Conservation (phyloP, 331 rosid species). For the Saraca asoca region DNA sequence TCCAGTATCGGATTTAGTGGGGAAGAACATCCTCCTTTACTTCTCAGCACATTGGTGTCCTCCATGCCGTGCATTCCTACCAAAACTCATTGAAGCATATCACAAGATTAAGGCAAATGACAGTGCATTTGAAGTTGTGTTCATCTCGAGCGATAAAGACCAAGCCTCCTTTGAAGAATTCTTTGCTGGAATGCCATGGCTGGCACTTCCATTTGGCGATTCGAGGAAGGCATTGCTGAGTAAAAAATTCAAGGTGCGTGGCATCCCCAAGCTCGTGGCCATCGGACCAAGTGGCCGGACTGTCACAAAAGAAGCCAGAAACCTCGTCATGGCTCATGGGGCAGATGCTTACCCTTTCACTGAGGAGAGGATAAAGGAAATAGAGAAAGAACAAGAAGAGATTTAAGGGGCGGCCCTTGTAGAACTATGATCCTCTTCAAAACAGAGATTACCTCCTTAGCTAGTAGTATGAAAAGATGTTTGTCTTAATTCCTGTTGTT, state of each 20-base stretch:
- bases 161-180: conserved; percentile 57
- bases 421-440: no score
- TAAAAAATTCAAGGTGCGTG: conserved; percentile 52
- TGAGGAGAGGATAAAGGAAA: conserved; percentile 45
- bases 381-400: conserved; percentile 47
- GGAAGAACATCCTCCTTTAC: conserved; percentile 65
- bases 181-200: conserved; percentile 75
- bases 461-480: no score
- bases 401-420: conserved; percentile 63
- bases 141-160: conserved; percentile 67
- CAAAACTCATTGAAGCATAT: conserved; percentile 61
- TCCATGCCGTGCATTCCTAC: conserved; percentile 67
- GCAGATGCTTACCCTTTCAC: conserved; percentile 73
- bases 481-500: no score
- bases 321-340: conserved; percentile 45
- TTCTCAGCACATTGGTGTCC: conserved; percentile 82
- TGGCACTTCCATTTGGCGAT: conserved; percentile 76
- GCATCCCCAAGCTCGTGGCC: conserved; percentile 67
- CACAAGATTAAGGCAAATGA: conserved; percentile 56
- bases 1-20: conserved; percentile 58
- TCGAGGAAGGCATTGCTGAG: conserved; percentile 54
- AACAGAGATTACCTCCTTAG: no score
- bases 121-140: conserved; percentile 59
- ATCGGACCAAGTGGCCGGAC: conserved; percentile 63
- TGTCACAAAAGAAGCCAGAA: conserved; percentile 50